Percentiles rank a stretch among this genome's conserved stretches.
These are phyloP conservation scores for Climacium dendroides DNA, from an alignment of 225 moss, liverwort and hornwort species.

Conservation along the genomic window DNA sequence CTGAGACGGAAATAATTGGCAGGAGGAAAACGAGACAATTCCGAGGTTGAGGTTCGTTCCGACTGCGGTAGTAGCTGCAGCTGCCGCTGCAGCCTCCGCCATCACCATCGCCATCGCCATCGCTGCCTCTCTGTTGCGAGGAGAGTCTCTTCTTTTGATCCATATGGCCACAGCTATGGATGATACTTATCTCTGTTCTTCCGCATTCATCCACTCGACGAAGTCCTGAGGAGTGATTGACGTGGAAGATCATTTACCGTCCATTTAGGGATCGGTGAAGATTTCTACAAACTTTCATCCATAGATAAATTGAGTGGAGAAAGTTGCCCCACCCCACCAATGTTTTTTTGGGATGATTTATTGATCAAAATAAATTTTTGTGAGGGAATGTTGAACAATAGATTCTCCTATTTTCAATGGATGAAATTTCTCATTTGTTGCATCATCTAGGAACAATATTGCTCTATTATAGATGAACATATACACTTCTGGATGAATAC, in stretches of 20 bases:
- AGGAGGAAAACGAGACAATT: background rate
- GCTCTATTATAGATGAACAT: background rate
- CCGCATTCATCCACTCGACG: background rate
- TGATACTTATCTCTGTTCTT: background rate
- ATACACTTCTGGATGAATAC: background rate
- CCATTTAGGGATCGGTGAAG: background rate
- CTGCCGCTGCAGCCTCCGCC: background rate
- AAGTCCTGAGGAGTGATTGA: background rate
- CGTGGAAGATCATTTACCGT: background rate
- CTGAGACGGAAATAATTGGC: background rate
- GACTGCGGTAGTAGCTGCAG: background rate
- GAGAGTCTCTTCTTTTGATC: background rate
- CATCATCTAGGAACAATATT: background rate
- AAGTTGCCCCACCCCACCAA: background rate
- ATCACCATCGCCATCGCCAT: background rate
- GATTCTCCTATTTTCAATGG: background rate
- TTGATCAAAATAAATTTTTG: background rate
- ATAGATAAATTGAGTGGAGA: background rate
- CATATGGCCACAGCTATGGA: background rate
- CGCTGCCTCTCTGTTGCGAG: background rate
- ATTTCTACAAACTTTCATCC: background rate
- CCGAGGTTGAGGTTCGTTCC: background rate
- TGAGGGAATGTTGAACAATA: fast-evolving
- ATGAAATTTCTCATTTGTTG: background rate
- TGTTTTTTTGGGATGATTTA: background rate